Evolutionary conservation across 257 asterid genomes (phyloP), one percentile per base, ranked within the genome.

Genomic region (Ilex aquifolium): DNA sequence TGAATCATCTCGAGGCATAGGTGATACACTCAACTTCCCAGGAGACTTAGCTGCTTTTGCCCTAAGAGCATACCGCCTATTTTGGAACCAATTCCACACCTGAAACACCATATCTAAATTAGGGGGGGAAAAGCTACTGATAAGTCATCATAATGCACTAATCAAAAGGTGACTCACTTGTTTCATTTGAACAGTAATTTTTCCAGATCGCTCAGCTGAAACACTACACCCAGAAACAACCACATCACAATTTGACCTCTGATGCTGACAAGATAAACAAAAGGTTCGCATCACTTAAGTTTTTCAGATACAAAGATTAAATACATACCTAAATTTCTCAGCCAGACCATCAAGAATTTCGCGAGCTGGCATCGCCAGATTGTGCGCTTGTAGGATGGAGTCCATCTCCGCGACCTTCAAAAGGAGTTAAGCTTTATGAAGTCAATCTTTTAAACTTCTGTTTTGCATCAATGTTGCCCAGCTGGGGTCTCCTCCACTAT

Each of bases 401-500:
- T 91, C 97, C 98, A 91, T 91, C 79, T 91, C 98, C 40, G 84
- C 85, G 60, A 91, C 97, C 98, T 91, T 71, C 59, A 30, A 56
- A 13, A 51, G 16, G 12, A 51, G 61, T 27, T 1, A 31, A 48
- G 16, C 31, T 29, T 8, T 31, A 56, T 30, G 10, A 31, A 3
- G 52, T 21, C 27, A 21, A 21, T 21, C 27, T 21, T 21, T 21
- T 21, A 21, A 21, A 21, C 27, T 21, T 21, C 27, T 21, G 27
- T 21, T 21, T 21, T 21, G 27, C 27, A 21, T 21, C 27, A 21
- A 21, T 21, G 27, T 21, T 21, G 27, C 27, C 1, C 27, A 21
- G 1, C 27, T 21, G 27, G 27, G 27, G 27, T 21, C 27, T 21
- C 27, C 1, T 21, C 27, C 27, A 21, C 27, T 21, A 21, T 21